Base-by-base conservation (phyloP, 108 stramenopile species). In the Conticribra guillardii region DNA sequence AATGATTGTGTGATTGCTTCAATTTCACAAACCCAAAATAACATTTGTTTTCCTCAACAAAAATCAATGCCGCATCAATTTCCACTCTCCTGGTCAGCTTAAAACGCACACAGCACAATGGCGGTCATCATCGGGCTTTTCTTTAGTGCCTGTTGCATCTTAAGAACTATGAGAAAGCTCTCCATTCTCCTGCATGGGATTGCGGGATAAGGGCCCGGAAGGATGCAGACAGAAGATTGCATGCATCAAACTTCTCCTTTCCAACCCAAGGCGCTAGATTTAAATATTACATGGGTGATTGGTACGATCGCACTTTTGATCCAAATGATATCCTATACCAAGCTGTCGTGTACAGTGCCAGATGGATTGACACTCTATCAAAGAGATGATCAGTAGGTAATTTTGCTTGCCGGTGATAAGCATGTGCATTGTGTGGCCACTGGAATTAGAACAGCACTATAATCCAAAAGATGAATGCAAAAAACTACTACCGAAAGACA, bases 231-330 rank as follows among this genome's bases (percentile, higher is more conserved):
- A n/a, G 37, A 41, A 5, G 11, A 41, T 9, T 9, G 11, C 5
- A 5, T 9, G 5, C 5, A 0, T 11, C n/a, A n/a, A 31, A 64
- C 50, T 64, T 64, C 27, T 49, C 49, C 41, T 64, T 64, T 23
- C 63, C 63, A 17, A 19, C 63, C 2, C 46, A 19, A 17, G 30
- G 49, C 15, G 46, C 17, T 45, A 17, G 63, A 50, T 18, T 64
- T 19, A 17, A 30, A 17, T 64, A 64, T 50, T 64, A 64, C 48
- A 64, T 64, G 63, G 63, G 63, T 47, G 60, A 61, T 50, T 47
- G 63, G 63, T 64, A 50, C 23, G 31, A 51, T 21, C 27, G 23
- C 15, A 47, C 37, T 47, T 30, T 48, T 37, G 9, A 19, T 51
- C 50, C 16, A 51, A 62, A 26, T 29, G 45, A 46, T 23, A 18